phyloP scores from a whole-genome alignment of 2,329 filamentous ascomycete species.

The Thelonectria discophora region DNA sequence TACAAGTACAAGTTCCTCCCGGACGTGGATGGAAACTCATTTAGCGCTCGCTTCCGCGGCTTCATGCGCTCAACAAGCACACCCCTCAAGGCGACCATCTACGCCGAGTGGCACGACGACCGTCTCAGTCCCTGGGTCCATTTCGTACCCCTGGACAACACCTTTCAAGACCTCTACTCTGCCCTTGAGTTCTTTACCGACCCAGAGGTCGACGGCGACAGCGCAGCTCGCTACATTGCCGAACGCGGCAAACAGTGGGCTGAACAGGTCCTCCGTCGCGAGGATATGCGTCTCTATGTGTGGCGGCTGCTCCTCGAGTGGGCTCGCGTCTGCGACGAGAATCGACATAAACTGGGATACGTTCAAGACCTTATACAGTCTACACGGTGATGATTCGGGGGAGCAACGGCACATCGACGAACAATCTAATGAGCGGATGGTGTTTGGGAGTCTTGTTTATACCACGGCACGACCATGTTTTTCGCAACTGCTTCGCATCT shows the following conservation, averaged over 20 bases:
- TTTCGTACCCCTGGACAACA: constrained; percentile 76
- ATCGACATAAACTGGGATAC: constrained; percentile 54
- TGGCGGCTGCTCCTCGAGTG: constrained; percentile 69
- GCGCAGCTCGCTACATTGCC: constrained; percentile 68
- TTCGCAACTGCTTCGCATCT: constrained; percentile 8
- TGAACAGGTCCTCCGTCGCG: constrained; percentile 66
- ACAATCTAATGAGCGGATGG: constrained; percentile 23
- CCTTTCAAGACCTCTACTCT: constrained; percentile 71
- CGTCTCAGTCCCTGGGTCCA: constrained; percentile 75
- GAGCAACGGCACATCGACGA: constrained; percentile 21
- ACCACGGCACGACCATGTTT: constrained; percentile 7
- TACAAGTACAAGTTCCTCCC: constrained; percentile 71
- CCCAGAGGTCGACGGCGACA: constrained; percentile 56
- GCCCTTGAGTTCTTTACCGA: constrained; percentile 73
- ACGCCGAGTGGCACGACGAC: constrained; percentile 78
- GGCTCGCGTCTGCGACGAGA: constrained; percentile 59
- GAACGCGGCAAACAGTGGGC: constrained; percentile 68
- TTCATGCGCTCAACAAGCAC: constrained; percentile 72
- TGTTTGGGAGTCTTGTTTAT: constrained; percentile 17
- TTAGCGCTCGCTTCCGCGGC: constrained; percentile 68
- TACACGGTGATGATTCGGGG: constrained; percentile 20
- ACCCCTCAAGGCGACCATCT: constrained; percentile 76
- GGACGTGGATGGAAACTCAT: constrained; percentile 76
- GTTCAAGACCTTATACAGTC: constrained; percentile 52
- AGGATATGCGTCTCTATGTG: constrained; percentile 74